Conservation (phyloP, 192 early-diverging fungal genomes). For the Coemansia sp. region DNA sequence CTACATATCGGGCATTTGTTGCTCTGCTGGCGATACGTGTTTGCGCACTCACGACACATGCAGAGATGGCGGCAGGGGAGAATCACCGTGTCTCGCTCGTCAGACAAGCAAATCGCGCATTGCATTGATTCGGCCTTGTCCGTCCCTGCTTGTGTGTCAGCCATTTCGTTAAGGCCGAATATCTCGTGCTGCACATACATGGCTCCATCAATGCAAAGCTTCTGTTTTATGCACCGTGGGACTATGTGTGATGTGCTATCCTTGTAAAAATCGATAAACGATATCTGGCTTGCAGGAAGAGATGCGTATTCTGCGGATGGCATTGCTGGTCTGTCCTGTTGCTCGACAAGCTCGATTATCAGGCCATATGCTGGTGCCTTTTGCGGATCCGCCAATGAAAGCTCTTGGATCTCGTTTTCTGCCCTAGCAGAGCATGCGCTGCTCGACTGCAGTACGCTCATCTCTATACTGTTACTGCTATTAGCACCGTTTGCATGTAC, state of each 20-base stretch:
- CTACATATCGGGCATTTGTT: conserved; percentile 56
- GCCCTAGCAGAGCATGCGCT: background rate
- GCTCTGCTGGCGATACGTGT: conserved; percentile 62
- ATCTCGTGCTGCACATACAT: conserved; percentile 49
- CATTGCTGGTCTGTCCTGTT: background rate
- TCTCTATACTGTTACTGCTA: conserved; percentile 15
- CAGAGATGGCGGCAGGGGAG: conserved; percentile 84
- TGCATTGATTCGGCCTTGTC: conserved; percentile 57
- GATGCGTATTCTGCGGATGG: background rate
- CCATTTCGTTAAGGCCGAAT: conserved; percentile 41
- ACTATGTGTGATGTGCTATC: conserved; percentile 31
- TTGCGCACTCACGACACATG: conserved; percentile 74
- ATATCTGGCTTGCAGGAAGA: conserved; percentile 34
- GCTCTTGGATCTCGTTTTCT: conserved; percentile 43
- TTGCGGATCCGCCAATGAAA: conserved; percentile 9
- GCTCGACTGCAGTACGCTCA: conserved; percentile 22
- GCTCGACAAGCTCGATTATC: conserved; percentile 44
- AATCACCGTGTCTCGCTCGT: conserved; percentile 71
- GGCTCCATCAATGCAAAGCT: conserved; percentile 31
- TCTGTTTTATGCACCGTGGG: conserved; percentile 50
- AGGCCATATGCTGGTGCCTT: conserved; percentile 48
- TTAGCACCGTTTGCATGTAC: background rate
- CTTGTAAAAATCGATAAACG: conserved; percentile 46
- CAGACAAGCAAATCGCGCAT: conserved; percentile 79
- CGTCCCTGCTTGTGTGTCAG: conserved; percentile 5